Evolutionary conservation across 495 filamentous ascomycete genomes (phyloP).

Genomic region (Neurospora sp.): DNA sequence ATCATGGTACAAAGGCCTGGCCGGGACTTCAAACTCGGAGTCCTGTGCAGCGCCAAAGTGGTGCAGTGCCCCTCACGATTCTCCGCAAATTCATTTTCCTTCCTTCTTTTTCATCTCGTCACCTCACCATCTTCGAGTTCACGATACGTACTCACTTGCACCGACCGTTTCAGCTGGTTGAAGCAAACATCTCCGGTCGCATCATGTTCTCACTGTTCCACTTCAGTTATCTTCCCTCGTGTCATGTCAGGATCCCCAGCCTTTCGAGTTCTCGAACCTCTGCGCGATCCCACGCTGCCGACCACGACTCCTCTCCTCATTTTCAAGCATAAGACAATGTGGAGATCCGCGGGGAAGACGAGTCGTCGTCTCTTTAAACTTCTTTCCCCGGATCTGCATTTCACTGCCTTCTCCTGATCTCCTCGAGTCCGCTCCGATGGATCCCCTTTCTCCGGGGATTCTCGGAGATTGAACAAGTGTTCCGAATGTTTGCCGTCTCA

Average conservation of each 20-base stretch:
- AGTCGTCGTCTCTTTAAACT: not conserved
- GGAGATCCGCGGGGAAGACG: not conserved
- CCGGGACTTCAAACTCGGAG: not conserved
- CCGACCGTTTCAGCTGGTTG: not conserved
- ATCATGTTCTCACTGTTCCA: not conserved
- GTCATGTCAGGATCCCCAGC: not conserved
- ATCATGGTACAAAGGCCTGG: not conserved
- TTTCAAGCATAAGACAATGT: not conserved
- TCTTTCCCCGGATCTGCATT: not conserved
- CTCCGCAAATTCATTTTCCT: not conserved
- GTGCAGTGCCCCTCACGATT: not conserved
- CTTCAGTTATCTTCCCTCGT: not conserved
- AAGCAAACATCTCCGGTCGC: not conserved
- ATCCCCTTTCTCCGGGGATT: not conserved
- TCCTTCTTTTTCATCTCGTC: not conserved
- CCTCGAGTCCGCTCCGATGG: not conserved
- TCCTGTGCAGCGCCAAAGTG: not conserved
- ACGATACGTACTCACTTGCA: not conserved
- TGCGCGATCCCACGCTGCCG: not conserved
- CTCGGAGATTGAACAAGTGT: not conserved
- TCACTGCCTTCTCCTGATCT: not conserved
- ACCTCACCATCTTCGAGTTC: not conserved
- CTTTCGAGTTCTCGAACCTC: not conserved
- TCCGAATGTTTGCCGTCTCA: not conserved
- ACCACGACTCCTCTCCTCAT: not conserved